phyloP scores from a whole-genome alignment of 352 stramenopile genomes.

The Phytophthora cryptogea region DNA sequence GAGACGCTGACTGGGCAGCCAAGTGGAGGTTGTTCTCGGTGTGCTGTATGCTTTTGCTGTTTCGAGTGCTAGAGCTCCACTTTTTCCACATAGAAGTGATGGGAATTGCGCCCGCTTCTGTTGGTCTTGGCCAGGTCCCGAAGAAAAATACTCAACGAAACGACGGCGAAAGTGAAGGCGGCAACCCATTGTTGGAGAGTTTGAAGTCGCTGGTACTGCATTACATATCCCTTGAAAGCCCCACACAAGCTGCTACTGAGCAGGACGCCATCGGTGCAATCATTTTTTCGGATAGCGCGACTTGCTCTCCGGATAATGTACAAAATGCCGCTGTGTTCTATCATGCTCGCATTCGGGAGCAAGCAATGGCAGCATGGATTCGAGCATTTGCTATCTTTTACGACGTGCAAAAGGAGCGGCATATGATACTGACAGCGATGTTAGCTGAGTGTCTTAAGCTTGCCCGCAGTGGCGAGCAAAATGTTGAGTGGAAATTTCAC shows the following conservation, averaged over 20 bases:
- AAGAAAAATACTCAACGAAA: constrained; percentile 20
- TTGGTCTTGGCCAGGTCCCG: constrained; percentile 77
- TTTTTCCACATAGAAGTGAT: constrained; percentile 88
- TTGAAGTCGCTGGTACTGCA: constrained; percentile 69
- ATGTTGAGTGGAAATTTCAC: constrained; percentile 58
- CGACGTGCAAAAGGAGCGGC: constrained; percentile 54
- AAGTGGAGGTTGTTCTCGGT: constrained; percentile 73
- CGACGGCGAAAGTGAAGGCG: constrained; percentile 22
- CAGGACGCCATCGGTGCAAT: constrained; percentile 48
- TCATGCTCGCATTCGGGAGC: constrained; percentile 55
- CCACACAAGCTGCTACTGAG: constrained; percentile 12
- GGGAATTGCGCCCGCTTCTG: constrained; percentile 75
- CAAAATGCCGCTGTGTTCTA: constrained; percentile 56
- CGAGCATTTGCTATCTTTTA: constrained; percentile 83
- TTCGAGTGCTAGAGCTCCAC: constrained; percentile 78
- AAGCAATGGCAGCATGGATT: constrained; percentile 74
- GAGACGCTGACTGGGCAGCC: constrained; percentile 28
- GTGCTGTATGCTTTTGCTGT: constrained; percentile 63
- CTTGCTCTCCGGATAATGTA: constrained; percentile 46
- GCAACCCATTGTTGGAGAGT: constrained; percentile 73
- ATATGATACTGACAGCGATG: constrained; percentile 59
- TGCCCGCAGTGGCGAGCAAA: constrained; percentile 29
- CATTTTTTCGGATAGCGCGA: constrained; percentile 38
- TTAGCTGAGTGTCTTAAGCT: constrained; percentile 63
- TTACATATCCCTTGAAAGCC: constrained; percentile 42